Evolutionary conservation across 1,284 basidiomycete genomes (phyloP).

Genomic region (Boletus nobilissimus): DNA sequence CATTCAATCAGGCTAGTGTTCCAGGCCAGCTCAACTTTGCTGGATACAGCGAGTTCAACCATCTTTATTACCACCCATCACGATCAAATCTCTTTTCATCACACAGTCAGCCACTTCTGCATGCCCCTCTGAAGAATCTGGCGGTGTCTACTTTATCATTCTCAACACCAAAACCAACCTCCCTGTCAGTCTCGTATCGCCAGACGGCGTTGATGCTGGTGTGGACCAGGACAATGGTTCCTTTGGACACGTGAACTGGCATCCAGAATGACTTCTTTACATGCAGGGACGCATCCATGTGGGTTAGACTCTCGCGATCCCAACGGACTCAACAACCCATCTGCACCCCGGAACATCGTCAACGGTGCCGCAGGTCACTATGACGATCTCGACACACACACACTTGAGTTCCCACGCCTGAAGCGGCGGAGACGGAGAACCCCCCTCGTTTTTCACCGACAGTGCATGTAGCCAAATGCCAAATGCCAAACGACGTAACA

Average conservation of each 20-base stretch:
- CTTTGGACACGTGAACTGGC: conserved; percentile 41
- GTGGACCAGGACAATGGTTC: conserved; percentile 38
- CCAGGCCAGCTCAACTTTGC: conserved; percentile 45
- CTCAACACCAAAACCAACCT: conserved; percentile 42
- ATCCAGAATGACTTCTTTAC: no score
- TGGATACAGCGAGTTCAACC: conserved; percentile 39
- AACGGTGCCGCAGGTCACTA: conserved; percentile 45
- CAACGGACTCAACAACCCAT: conserved; percentile 39
- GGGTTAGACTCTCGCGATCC: conserved; percentile 40
- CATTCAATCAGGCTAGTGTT: no score
- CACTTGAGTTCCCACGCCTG: conserved; percentile 1
- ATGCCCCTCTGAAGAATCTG: conserved; percentile 45
- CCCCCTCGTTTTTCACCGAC: no score
- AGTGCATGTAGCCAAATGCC: no score
- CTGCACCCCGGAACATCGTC: conserved; percentile 43
- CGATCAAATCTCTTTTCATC: background rate
- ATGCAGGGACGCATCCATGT: no score
- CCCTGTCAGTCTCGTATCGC: conserved; percentile 38
- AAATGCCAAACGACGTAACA: no score
- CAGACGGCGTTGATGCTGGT: conserved; percentile 33
- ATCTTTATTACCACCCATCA: no score
- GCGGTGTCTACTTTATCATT: conserved; percentile 39
- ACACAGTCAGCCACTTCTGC: conserved; percentile 40
- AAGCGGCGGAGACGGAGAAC: no score
- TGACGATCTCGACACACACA: conserved; percentile 43